Percentiles rank a stretch among this genome's conserved stretches.
Evolutionary conservation across 371 early-diverging fungal genomes (phyloP).

Genomic region (Globomyces sp.): DNA sequence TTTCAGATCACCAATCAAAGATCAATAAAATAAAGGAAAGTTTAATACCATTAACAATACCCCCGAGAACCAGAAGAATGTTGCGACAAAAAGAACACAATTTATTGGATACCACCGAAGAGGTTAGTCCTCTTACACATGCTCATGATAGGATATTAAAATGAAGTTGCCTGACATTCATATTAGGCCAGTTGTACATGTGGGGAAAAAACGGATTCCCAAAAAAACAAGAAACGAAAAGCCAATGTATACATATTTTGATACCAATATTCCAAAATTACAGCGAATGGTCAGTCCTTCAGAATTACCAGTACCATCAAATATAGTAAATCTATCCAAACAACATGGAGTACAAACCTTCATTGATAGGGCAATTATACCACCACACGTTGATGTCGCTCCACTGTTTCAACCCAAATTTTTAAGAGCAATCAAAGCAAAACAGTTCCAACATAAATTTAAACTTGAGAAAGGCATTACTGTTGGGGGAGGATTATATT

Average conservation of each 20-base stretch:
- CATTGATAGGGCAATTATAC: conserved; percentile 6
- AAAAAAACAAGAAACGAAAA: background rate
- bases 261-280: background rate
- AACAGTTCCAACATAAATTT: background rate
- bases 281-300: background rate
- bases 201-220: background rate
- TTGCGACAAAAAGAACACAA: too few relatives aligned
- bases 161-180: conserved; percentile 1
- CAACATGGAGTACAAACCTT: conserved; percentile 9
- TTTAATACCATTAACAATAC: too few relatives aligned
- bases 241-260: conserved; percentile 2
- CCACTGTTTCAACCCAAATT: background rate
- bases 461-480: background rate
- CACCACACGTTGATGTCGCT: conserved; percentile 11
- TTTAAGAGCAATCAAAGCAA: conserved; percentile 7
- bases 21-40: too few relatives aligned
- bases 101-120: too few relatives aligned
- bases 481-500: background rate
- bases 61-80: too few relatives aligned
- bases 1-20: too few relatives aligned
- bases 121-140: too few relatives aligned
- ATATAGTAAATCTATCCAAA: background rate
- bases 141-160: background rate
- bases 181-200: conserved; percentile 5
- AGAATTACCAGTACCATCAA: background rate